A percentile compares a stretch with the other conserved stretches of the same genome.
These are phyloP conservation scores for Acmispon strigosus DNA, from an alignment of 306 rosid species.

Conservation along the genomic window DNA sequence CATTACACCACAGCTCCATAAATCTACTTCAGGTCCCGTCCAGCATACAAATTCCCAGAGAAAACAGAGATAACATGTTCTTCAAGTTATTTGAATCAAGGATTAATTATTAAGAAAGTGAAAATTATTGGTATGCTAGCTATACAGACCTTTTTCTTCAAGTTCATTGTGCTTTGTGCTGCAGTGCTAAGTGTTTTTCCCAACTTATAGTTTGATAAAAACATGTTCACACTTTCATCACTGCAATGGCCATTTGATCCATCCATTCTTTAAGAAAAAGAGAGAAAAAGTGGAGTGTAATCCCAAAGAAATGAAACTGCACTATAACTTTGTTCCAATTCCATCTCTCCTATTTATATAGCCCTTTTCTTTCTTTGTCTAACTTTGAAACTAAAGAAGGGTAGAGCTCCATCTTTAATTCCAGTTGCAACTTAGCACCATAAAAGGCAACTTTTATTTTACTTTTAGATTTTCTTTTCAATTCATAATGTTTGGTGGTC, in stretches of 20 bases:
- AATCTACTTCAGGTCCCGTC: slow-evolving; percentile 52
- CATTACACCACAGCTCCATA: slow-evolving; percentile 78
- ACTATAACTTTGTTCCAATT: too few species aligned
- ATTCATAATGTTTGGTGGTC: too few species aligned
- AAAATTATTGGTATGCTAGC: neutral
- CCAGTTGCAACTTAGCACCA: too few species aligned
- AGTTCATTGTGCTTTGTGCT: slow-evolving; percentile 80
- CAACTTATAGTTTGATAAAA: slow-evolving; percentile 68
- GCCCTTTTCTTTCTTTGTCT: too few species aligned
- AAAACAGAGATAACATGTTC: slow-evolving; percentile 21
- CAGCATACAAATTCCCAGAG: slow-evolving; percentile 48
- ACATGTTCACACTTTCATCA: slow-evolving; percentile 42
- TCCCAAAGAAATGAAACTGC: too few species aligned
- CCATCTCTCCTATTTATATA: too few species aligned
- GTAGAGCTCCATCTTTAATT: too few species aligned
- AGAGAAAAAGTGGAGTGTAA: too few species aligned
- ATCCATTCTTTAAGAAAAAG: slow-evolving; percentile 56
- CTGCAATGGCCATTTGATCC: slow-evolving; percentile 41
- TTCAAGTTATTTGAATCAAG: too few species aligned
- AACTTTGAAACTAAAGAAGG: too few species aligned
- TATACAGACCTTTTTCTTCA: slow-evolving; percentile 91
- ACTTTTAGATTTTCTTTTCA: too few species aligned
- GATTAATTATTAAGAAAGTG: neutral
- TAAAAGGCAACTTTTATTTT: too few species aligned
- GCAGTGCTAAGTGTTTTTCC: slow-evolving; percentile 83